Evolutionary conservation across 768 basidiomycete species (phyloP).

Genomic region (Sporobolomyces phaffii): DNA sequence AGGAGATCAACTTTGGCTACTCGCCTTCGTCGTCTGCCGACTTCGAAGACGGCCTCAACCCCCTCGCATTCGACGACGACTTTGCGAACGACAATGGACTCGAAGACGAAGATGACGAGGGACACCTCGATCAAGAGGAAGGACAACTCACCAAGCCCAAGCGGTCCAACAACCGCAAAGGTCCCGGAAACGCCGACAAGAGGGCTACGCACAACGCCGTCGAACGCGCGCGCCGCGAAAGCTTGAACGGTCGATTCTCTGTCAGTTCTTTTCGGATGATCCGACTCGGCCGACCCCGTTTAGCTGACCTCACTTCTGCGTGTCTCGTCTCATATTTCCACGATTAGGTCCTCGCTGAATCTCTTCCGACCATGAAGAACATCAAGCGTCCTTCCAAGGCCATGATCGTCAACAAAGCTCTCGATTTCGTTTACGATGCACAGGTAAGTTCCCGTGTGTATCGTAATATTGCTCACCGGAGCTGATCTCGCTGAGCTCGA

Average conservation of each 20-base stretch:
- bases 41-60: slow-evolving; percentile 28
- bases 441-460: slow-evolving; percentile 9
- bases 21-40: slow-evolving; percentile 26
- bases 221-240: slow-evolving; percentile 86
- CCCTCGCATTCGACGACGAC: slow-evolving; percentile 12
- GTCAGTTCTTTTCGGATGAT: neutral
- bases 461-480: neutral
- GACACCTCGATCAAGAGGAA: neutral
- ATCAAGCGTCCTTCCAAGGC: slow-evolving; percentile 93
- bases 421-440: slow-evolving; percentile 63
- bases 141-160: neutral
- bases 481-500: slow-evolving; percentile 48
- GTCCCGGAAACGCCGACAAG: slow-evolving; percentile 65
- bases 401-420: slow-evolving; percentile 91
- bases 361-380: slow-evolving; percentile 82
- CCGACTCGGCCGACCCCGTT: neutral
- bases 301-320: neutral
- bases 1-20: slow-evolving; percentile 31
- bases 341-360: slow-evolving; percentile 72
- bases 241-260: slow-evolving; percentile 77
- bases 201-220: slow-evolving; percentile 92
- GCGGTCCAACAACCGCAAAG: slow-evolving; percentile 27
- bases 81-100: neutral
- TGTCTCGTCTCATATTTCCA: slow-evolving; percentile 6
- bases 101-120: slow-evolving; percentile 16